Evolutionary conservation across 371 early-diverging fungal species (phyloP).

Genomic region (Mucor sp.): DNA sequence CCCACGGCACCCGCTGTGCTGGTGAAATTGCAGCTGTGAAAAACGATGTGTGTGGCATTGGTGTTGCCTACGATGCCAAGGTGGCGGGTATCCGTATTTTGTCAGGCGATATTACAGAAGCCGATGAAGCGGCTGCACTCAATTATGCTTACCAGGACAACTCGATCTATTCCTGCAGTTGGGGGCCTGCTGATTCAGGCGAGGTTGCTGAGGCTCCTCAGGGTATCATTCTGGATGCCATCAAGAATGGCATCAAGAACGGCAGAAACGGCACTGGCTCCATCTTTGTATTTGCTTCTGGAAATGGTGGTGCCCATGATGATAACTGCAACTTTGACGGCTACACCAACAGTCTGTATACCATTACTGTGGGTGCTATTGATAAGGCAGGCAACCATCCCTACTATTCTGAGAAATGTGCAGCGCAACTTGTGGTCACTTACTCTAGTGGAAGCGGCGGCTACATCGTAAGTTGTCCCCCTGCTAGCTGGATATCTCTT

Average conservation of each 20-base stretch:
- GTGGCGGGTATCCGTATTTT: constrained; percentile 75
- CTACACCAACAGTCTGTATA: constrained; percentile 93
- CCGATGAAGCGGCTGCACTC: constrained; percentile 83
- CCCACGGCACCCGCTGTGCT: constrained; percentile 97
- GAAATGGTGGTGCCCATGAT: constrained; percentile 81
- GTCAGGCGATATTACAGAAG: constrained; percentile 51
- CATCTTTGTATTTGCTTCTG: constrained; percentile 93
- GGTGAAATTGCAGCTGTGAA: constrained; percentile 93
- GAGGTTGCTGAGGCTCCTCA: constrained; percentile 82
- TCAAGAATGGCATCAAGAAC: constrained; percentile 77
- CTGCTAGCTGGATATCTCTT: neutral
- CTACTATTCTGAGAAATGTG: constrained; percentile 84
- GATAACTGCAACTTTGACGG: constrained; percentile 98
- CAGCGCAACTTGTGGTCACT: constrained; percentile 85
- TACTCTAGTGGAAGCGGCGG: constrained; percentile 76
- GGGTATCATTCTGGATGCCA: constrained; percentile 75
- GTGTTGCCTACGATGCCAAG: constrained; percentile 88
- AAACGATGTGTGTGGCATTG: constrained; percentile 94
- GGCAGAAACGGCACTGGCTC: constrained; percentile 87
- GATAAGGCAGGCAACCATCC: constrained; percentile 78
- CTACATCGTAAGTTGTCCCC: constrained; percentile 53
- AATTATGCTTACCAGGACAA: constrained; percentile 83
- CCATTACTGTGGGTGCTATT: constrained; percentile 91
- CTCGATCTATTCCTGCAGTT: constrained; percentile 90
- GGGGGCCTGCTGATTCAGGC: constrained; percentile 93